Base-by-base conservation (phyloP, 371 early-diverging fungal species). In the Mortierella sp. region DNA sequence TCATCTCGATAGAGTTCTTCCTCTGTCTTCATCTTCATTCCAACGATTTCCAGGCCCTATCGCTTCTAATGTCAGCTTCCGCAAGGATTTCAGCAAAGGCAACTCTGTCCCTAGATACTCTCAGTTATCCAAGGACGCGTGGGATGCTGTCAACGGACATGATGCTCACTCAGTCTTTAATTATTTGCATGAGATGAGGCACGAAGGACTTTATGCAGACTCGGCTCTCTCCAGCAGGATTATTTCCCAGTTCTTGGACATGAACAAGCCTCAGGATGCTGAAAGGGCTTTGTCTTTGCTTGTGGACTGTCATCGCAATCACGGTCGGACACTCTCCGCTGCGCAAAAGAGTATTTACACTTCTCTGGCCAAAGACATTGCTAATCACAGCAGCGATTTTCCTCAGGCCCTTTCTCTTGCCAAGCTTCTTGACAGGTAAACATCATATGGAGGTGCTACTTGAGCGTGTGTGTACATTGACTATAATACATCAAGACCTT, bases 331-430 rank as follows among this genome's bases (percentile, higher is more conserved):
- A 7, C 63, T 80, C 10, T 67, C 81, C 12, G 35, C 67, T 3
- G 49, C 64, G 19, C 81, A 80, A 34, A 80, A 57, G 61, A 67
- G 56, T 58, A 67, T 47, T 1, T 80, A 80, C 49, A 56, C 81
- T 0, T 62, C 71, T 0, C 65, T 80, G 15, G 81, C 81, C 58
- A 70, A 71, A 45, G 81, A 80, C 37, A 80, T 80, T 61, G 74
- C 74, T 5, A 65, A 74, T 62, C 65, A 74, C 57, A 80, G 81
- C 68, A 78, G 79, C 45, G 81, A 80, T 45, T 64, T 80, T 62
- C 51, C 66, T 29, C 81, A 75, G 62, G 65, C 81, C 22, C 81
- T 80, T 26, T 80, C 81, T 1, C 75, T 80, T 26, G 74, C 81
- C 10, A 74, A 70, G 56, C 35, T 80, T 6, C 68, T 80, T 17